Conservation (phyloP, 2,329 filamentous ascomycete species). For the Periconia sp. region DNA sequence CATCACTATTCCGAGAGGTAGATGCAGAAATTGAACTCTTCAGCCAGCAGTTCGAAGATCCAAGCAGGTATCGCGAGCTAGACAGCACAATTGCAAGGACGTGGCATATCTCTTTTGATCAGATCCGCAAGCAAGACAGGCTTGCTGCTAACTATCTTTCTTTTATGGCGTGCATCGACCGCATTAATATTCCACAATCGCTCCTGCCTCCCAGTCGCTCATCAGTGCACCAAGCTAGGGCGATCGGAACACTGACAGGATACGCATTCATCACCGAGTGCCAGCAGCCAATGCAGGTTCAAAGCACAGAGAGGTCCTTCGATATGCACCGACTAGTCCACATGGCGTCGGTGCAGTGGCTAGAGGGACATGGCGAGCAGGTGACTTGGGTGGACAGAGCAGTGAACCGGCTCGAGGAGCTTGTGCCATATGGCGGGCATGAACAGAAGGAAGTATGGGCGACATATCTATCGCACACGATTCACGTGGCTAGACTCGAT, state of each 20-base stretch:
- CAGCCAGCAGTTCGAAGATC: slow-evolving; percentile 40
- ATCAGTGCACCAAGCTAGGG: slow-evolving; percentile 23
- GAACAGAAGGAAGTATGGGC: slow-evolving; percentile 28
- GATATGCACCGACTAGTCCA: slow-evolving; percentile 43
- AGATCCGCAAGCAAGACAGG: slow-evolving; percentile 20
- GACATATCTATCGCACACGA: slow-evolving; percentile 36
- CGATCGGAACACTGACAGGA: slow-evolving; percentile 35
- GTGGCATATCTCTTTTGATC: slow-evolving; percentile 51
- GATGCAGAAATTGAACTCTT: slow-evolving; percentile 40
- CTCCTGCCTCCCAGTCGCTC: slow-evolving; percentile 28
- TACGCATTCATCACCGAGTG: slow-evolving; percentile 38
- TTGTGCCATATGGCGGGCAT: slow-evolving; percentile 23
- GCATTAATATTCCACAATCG: slow-evolving; percentile 18
- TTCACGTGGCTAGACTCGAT: slow-evolving; percentile 1
- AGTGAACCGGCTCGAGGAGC: slow-evolving; percentile 19
- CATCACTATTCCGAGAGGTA: slow-evolving; percentile 3
- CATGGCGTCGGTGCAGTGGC: slow-evolving; percentile 38
- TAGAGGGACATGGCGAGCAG: slow-evolving; percentile 19
- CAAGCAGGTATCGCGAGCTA: slow-evolving; percentile 38
- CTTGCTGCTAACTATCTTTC: slow-evolving; percentile 44
- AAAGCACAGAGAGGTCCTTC: slow-evolving; percentile 7
- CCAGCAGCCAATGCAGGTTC: not conserved
- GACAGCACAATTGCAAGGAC: slow-evolving; percentile 46
- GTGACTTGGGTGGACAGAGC: slow-evolving; percentile 15
- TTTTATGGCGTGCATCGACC: slow-evolving; percentile 46